Base-by-base conservation (phyloP, 2,329 filamentous ascomycete species). In the Nigrospora sphaerica region DNA sequence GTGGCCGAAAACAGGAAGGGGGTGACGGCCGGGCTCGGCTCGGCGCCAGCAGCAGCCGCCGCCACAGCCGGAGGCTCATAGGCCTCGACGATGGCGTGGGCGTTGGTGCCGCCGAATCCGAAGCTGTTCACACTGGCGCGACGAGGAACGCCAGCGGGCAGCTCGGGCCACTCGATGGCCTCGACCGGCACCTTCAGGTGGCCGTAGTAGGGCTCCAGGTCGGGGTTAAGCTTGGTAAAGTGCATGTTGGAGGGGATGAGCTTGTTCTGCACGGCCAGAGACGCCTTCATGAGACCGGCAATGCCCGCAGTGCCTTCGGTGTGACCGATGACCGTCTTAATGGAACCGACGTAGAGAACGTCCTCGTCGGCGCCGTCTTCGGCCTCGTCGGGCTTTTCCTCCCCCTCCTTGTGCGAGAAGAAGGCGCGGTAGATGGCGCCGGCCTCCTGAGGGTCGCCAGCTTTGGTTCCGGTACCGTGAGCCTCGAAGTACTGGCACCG, bases 381-480 rank as follows among this genome's bases (percentile, higher is more conserved):
- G 12, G 28, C 18, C n/a, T 28, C 39, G 23, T 28, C 23, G 39
- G 19, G 23, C 18, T 41, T 28, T 6, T 19, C 18, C 19, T 19
- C 19, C 2, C 11, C 31, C 7, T 41, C 23, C 23, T 13, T 28
- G 12, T 41, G 19, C 12, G 12, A 28, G 23, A 28, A 41, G 11
- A 41, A 41, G 18, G 39, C 39, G 10, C 39, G 39, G 19, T 62
- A 52, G 23, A 75, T 65, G 13, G 69, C 72, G 1, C 51, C 54
- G 0, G 68, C 68, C 52, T 76, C 73, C n/a, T 66, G 62, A 0
- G 70, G 68, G 50, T 77, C 73, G 2, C 73, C 74, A 5, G 67
- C 66, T 28, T 61, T 55, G 3, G 73, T 77, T 4, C 71, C 72
- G 1, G 73, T 75, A 6, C 71, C 72, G 48, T 77, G 72, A 7